Conservation (phyloP, 177 flowering plant genomes). For the Telopea speciosissima region DNA sequence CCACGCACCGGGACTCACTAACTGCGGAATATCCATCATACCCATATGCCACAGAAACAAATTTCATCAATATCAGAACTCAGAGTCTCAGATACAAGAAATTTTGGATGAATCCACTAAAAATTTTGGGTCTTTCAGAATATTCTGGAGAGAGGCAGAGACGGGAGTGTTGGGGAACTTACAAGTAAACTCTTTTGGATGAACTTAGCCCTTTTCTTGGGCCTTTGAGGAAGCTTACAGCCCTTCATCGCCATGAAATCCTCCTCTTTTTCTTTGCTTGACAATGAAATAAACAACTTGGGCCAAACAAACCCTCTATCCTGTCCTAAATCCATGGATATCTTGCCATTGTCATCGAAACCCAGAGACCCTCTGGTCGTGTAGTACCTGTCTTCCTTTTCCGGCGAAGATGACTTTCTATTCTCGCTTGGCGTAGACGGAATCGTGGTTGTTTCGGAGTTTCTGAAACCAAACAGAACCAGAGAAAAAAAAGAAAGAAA, state of each 20-base stretch:
- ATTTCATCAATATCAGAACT: too few species aligned
- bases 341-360: constrained; percentile 48
- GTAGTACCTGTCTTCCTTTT: constrained; percentile 70
- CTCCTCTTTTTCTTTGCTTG: constrained; percentile 7
- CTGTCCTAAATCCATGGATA: constrained; percentile 33
- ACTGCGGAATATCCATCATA: constrained; percentile 27
- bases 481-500: background rate
- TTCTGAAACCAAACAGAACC: constrained; percentile 24
- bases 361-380: constrained; percentile 68
- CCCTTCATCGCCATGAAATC: constrained; percentile 4
- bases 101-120: too few species aligned
- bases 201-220: constrained; percentile 2
- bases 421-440: constrained; percentile 20
- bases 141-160: too few species aligned
- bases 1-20: constrained; percentile 79
- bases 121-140: too few species aligned
- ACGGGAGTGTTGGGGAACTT: background rate
- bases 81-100: too few species aligned
- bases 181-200: background rate
- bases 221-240: constrained; percentile 3
- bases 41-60: background rate
- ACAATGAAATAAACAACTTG: constrained; percentile 18
- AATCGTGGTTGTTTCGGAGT: constrained; percentile 22
- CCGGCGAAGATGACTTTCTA: constrained; percentile 46
- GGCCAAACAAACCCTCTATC: constrained; percentile 55